A percentile compares a stretch with the other conserved stretches of the same genome.
phyloP scores from a whole-genome alignment of 2,329 filamentous ascomycete species.

The Hawksworthiomyces lignivorus region DNA sequence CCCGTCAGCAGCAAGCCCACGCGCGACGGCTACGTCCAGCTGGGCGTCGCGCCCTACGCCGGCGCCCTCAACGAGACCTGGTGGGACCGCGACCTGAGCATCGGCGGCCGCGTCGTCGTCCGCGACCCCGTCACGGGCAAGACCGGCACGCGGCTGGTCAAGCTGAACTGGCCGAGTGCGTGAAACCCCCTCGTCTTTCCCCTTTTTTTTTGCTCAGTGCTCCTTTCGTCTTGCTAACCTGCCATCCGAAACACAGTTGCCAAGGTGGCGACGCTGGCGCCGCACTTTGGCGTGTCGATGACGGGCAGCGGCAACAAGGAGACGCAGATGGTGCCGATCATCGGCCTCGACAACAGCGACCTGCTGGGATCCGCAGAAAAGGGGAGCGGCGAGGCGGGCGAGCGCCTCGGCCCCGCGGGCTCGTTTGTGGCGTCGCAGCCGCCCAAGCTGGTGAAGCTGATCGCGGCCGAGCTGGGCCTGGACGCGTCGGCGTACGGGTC shows the following conservation, averaged over 20 bases:
- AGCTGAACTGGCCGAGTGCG: conserved; percentile 78
- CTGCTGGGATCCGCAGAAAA: conserved; percentile 31
- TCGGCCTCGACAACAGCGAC: conserved; percentile 74
- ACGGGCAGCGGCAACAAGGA: conserved; percentile 67
- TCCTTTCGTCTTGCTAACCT: too few relatives aligned
- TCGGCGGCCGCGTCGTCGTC: conserved; percentile 83
- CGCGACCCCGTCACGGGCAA: conserved; percentile 65
- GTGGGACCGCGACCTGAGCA: conserved; percentile 93
- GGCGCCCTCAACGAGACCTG: conserved; percentile 82
- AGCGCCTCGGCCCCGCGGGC: conserved; percentile 51
- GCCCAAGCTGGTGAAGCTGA: conserved; percentile 72
- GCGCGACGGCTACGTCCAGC: conserved; percentile 77
- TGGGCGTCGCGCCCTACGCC: conserved; percentile 89
- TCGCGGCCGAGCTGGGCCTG: conserved; percentile 70
- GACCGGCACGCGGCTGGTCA: conserved; percentile 74
- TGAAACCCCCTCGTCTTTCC: conserved; percentile 4
- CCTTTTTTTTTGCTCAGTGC: too few relatives aligned
- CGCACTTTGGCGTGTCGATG: conserved; percentile 80
- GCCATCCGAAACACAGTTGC: conserved; percentile 57
- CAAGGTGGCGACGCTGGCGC: conserved; percentile 81
- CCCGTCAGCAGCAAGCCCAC: conserved; percentile 79
- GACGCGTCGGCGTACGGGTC: conserved; percentile 52
- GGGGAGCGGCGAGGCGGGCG: too few relatives aligned
- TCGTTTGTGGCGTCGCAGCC: conserved; percentile 81
- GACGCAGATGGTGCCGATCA: conserved; percentile 89